phyloP scores from a whole-genome alignment of 1,284 basidiomycete genomes.

The Afroboletus lepidellus region DNA sequence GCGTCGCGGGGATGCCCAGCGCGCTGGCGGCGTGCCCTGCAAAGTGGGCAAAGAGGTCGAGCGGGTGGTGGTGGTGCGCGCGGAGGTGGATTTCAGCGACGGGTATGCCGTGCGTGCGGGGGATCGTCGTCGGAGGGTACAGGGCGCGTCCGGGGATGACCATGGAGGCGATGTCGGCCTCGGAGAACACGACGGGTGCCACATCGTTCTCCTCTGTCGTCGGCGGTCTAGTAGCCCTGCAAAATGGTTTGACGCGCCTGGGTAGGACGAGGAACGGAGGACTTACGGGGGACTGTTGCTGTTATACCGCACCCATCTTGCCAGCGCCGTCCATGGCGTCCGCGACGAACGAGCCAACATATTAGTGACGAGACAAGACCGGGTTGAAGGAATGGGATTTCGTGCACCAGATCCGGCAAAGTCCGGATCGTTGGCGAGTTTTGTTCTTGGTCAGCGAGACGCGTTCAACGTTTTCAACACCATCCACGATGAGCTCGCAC shows the following conservation, averaged over 20 bases:
- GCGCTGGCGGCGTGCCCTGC: constrained; percentile 80
- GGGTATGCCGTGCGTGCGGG: constrained; percentile 70
- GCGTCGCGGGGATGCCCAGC: constrained; percentile 80
- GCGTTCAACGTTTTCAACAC: constrained; percentile 14
- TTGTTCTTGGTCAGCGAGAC: background rate
- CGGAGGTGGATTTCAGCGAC: constrained; percentile 85
- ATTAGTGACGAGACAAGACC: background rate
- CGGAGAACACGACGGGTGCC: constrained; percentile 31
- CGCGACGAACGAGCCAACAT: constrained; percentile 26
- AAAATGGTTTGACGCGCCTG: background rate
- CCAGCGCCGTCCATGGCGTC: constrained; percentile 14
- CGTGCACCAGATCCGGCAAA: background rate
- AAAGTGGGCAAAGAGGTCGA: constrained; percentile 86
- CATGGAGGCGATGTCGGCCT: constrained; percentile 48
- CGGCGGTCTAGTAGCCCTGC: constrained; percentile 6
- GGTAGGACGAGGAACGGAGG: background rate
- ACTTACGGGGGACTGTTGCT: constrained; percentile 20
- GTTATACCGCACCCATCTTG: constrained; percentile 22
- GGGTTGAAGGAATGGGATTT: background rate
- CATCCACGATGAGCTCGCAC: constrained; percentile 44
- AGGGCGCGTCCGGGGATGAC: constrained; percentile 60
- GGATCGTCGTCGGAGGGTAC: constrained; percentile 53
- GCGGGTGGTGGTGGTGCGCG: constrained; percentile 65
- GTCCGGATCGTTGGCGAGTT: background rate
- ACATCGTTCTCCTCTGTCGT: constrained; percentile 5